Evolutionary conservation across 768 basidiomycete species (phyloP).

Genomic region (Tulasnella calospora): DNA sequence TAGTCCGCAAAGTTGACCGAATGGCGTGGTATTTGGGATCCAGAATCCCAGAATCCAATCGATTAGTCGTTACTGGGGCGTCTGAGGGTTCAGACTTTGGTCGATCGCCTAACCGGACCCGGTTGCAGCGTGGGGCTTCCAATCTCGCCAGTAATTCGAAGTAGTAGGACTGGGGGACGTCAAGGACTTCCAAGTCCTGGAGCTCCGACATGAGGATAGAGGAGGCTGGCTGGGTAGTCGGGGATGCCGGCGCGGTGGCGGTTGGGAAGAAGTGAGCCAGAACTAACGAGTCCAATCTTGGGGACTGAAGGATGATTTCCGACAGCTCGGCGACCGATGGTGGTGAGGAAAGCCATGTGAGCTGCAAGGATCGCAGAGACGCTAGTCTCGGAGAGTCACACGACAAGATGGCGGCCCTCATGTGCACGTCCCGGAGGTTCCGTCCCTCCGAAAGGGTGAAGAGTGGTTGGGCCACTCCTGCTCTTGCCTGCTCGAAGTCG

Average conservation of each 20-base stretch:
- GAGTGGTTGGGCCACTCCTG: not conserved
- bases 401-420: not conserved
- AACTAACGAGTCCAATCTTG: not conserved
- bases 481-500: not conserved
- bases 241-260: not conserved
- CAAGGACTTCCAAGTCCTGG: not conserved
- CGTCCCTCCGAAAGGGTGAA: not conserved
- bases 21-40: not conserved
- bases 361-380: not conserved
- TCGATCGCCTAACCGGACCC: not conserved
- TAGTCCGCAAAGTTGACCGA: not conserved
- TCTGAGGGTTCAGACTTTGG: not conserved
- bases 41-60: not conserved
- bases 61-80: not conserved
- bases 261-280: not conserved
- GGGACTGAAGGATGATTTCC: not conserved
- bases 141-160: not conserved
- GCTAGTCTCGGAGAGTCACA: not conserved
- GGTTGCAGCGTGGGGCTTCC: not conserved
- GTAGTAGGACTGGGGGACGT: not conserved
- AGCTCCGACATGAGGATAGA: not conserved
- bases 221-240: not conserved
- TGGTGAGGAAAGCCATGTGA: not conserved
- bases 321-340: not conserved
- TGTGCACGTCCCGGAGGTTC: not conserved